Conservation (phyloP, 176 grass and related monocot species). For the Ampelocalamus luodianensis region DNA sequence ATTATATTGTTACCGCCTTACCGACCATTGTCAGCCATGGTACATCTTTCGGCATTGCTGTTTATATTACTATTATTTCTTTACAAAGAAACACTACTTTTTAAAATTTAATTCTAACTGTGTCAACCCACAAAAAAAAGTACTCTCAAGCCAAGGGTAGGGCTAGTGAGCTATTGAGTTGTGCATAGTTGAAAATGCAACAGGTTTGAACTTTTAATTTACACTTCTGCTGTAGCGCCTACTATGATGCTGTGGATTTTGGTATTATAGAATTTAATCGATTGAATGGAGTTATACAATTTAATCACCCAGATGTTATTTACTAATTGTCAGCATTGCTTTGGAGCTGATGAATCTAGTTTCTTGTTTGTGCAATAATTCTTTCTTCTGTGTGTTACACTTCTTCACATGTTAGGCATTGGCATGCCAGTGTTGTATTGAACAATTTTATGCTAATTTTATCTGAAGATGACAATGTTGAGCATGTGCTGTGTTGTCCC, state of each 20-base stretch:
- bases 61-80: background rate
- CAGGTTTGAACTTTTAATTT: background rate
- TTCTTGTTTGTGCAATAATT: background rate
- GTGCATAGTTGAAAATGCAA: background rate
- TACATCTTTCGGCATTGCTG: background rate
- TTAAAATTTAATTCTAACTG: background rate
- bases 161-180: background rate
- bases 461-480: background rate
- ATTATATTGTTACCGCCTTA: background rate
- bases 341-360: background rate
- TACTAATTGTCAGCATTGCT: background rate
- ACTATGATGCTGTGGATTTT: background rate
- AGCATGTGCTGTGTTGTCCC: background rate
- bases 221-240: background rate
- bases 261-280: background rate
- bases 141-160: background rate
- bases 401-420: background rate
- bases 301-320: background rate
- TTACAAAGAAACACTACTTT: background rate
- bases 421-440: background rate
- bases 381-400: background rate
- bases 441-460: background rate
- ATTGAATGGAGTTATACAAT: background rate
- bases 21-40: background rate
- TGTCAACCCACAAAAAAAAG: background rate